Base-by-base conservation (phyloP, 2,329 filamentous ascomycete species). In the Claviceps sp. region DNA sequence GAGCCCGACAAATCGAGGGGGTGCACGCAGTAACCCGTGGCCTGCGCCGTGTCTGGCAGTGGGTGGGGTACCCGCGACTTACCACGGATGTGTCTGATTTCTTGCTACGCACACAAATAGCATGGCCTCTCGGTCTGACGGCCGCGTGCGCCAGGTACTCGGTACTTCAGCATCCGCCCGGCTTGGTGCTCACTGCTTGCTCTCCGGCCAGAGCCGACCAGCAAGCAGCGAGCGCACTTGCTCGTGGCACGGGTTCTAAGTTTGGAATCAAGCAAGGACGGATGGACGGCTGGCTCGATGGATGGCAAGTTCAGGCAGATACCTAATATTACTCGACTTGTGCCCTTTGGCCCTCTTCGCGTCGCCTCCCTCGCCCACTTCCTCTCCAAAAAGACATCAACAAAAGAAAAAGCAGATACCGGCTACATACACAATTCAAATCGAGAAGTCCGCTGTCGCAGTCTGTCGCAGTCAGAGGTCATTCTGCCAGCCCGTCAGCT, bases 401-500 rank as follows among this genome's bases (percentile, higher is more conserved):
- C n/a, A 68, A n/a, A 67, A 74, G 24, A 71, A 71, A 66, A 70
- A 69, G 64, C 62, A 55, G 70, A 71, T 68, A 66, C 68, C 72
- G 73, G 71, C 71, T 72, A 67, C 67, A 72, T 72, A 67, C 67
- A 72, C 67, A 65, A 69, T 70, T 72, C 68, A 63, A 34, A 72
- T 67, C 67, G 69, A 77, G 76, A 11, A 77, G 72, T 76, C 72
- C 72, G 69, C 70, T 72, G 76, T 80, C 77, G 76, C 77, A 76
- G 77, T 75, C 70, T 73, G 77, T 80, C 77, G 77, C 77, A 77
- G 77, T 75, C 72, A 70, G 45, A 67, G 76, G 75, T 74, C 67
- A 69, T 79, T 75, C 72, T 75, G 70, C 67, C 76, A 78, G 75
- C 73, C 65, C 59, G 60, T 59, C 62, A 62, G 58, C 59, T 58